A percentile compares a stretch with the other conserved stretches of the same genome.
These are phyloP conservation scores for Uromyces viciae-fabae DNA, from an alignment of 1,284 basidiomycete genomes.

Conservation along the genomic window DNA sequence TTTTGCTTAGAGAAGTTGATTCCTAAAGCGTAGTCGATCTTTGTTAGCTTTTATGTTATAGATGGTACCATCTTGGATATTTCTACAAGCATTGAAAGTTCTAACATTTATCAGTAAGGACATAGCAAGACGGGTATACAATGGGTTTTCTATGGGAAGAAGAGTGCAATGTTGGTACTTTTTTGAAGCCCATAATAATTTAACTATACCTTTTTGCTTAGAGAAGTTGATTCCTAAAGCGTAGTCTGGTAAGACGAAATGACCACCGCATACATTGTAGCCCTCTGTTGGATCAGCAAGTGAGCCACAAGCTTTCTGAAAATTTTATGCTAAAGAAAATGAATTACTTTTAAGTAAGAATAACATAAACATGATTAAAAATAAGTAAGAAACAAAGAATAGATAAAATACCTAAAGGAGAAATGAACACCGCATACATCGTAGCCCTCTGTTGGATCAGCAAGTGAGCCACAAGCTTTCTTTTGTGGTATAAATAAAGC, in stretches of 20 bases:
- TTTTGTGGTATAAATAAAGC: no score
- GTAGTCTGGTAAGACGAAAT: not conserved
- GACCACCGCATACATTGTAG: not conserved
- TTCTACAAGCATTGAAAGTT: not conserved
- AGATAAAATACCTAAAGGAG: no score
- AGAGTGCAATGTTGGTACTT: not conserved
- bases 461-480: no score
- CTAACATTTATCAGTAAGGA: not conserved
- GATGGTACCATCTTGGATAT: not conserved
- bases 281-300: not conserved
- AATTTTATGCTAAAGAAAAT: no score
- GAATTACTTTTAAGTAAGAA: no score
- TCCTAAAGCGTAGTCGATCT: no score
- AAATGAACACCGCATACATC: no score
- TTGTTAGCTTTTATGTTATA: not conserved
- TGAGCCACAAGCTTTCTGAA: not conserved
- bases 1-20: no score
- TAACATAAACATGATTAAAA: no score
- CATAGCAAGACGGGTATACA: constrained; percentile 8
- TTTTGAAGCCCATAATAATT: constrained; percentile 4
- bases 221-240: constrained; percentile 1
- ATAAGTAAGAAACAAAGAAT: no score
- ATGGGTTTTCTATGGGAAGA: not conserved
- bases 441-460: no score
- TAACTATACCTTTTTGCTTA: constrained; percentile 10